phyloP scores from a whole-genome alignment of 176 grass and related monocot genomes.

The Cymbopogon citratus region DNA sequence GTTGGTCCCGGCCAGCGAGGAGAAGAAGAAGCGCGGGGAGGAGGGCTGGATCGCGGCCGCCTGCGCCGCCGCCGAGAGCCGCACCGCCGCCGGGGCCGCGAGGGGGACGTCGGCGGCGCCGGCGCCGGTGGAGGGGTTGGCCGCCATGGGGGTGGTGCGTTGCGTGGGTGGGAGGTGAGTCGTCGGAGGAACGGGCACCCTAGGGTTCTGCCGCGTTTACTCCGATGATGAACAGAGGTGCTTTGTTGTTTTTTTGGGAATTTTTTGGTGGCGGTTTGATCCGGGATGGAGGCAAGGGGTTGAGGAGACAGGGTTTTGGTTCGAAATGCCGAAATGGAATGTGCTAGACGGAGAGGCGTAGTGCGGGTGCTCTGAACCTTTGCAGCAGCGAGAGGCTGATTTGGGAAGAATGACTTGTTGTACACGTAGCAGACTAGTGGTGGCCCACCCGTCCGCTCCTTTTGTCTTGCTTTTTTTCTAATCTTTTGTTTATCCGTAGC shows the following conservation, averaged over 20 bases:
- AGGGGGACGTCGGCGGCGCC: slow-evolving; percentile 1
- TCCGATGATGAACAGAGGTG: background rate
- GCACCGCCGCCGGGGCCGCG: slow-evolving; percentile 23
- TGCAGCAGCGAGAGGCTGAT: background rate
- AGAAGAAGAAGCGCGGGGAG: slow-evolving; percentile 62
- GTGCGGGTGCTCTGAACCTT: background rate
- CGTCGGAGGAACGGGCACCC: background rate
- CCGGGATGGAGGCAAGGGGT: background rate
- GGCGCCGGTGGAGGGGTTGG: slow-evolving; percentile 25
- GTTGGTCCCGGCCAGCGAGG: slow-evolving; percentile 31
- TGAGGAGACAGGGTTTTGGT: slow-evolving; percentile 24
- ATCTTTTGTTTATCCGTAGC: background rate
- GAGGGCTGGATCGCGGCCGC: slow-evolving; percentile 45
- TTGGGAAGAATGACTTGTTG: slow-evolving; percentile 7
- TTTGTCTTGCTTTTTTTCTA: background rate
- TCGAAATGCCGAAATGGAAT: slow-evolving; percentile 15
- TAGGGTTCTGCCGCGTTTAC: slow-evolving; percentile 28
- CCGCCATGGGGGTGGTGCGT: slow-evolving; percentile 21
- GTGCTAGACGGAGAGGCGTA: background rate
- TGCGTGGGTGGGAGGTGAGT: background rate
- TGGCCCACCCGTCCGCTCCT: background rate
- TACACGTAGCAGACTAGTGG: slow-evolving; percentile 10
- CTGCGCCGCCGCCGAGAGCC: slow-evolving; percentile 24
- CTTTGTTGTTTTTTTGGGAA: background rate
- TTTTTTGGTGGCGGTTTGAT: slow-evolving; percentile 20